Percentiles rank a stretch among this genome's conserved stretches.
These are phyloP conservation scores for Penicillium psychrofluorescens DNA, from an alignment of 495 filamentous ascomycete species.

Conservation along the genomic window DNA sequence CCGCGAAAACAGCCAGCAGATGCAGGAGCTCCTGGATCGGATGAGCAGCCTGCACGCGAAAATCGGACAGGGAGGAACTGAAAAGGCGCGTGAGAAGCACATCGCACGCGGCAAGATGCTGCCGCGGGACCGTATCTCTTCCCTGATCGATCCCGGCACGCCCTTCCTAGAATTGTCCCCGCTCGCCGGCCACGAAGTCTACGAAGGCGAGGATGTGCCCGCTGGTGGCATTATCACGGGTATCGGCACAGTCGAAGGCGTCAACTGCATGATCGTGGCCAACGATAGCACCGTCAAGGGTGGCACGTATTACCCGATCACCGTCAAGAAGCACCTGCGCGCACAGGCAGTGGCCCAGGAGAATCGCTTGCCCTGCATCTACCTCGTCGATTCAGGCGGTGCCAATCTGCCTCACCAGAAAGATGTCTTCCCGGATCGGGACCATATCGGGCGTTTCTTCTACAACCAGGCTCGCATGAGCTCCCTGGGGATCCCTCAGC, in stretches of 20 bases:
- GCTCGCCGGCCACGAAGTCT: conserved; percentile 80
- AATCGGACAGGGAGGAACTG: conserved; percentile 67
- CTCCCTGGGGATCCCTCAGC: conserved; percentile 79
- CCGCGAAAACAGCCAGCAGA: conserved; percentile 71
- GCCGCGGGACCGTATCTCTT: conserved; percentile 79
- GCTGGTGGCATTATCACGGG: conserved; percentile 92
- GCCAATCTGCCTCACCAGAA: conserved; percentile 95
- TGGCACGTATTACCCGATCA: conserved; percentile 97
- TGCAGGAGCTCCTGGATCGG: conserved; percentile 60
- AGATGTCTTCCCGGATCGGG: conserved; percentile 90
- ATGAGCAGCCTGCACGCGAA: conserved; percentile 62
- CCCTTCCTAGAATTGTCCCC: conserved; percentile 88
- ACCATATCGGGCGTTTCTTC: conserved; percentile 97
- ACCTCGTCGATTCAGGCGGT: conserved; percentile 93
- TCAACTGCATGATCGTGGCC: conserved; percentile 88
- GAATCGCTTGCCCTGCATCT: conserved; percentile 83
- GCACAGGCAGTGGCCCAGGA: conserved; percentile 88
- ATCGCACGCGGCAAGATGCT: conserved; percentile 88
- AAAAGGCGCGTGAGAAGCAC: conserved; percentile 87
- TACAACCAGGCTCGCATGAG: conserved; percentile 94
- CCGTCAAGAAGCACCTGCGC: conserved; percentile 94
- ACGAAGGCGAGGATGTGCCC: conserved; percentile 76
- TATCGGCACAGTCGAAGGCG: conserved; percentile 82
- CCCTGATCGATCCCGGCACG: conserved; percentile 81
- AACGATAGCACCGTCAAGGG: conserved; percentile 99